phyloP scores from a whole-genome alignment of 73 alveolate species.

The Halteria grandinella region DNA sequence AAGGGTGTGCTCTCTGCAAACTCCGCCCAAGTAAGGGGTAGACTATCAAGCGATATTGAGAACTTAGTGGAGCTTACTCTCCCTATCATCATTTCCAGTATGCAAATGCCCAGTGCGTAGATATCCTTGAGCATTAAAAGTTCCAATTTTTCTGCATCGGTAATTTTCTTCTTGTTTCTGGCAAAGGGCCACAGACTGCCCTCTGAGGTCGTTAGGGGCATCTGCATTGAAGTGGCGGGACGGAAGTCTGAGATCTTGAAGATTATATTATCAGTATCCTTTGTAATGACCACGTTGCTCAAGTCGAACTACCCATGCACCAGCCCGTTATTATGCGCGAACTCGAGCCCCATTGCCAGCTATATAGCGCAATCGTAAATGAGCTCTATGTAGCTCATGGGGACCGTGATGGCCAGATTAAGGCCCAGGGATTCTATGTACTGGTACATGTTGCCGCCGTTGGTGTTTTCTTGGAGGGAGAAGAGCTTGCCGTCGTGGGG shows the following conservation, averaged over 20 bases:
- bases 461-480: conserved; percentile 17
- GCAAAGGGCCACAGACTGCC: conserved; percentile 57
- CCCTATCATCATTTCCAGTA: conserved; percentile 70
- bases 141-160: conserved; percentile 55
- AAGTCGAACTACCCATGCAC: conserved; percentile 63
- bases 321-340: conserved; percentile 59
- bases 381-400: conserved; percentile 47
- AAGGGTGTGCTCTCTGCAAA: conserved; percentile 63
- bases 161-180: conserved; percentile 35
- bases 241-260: conserved; percentile 56
- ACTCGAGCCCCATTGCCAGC: conserved; percentile 55
- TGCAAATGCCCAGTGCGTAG: conserved; percentile 66
- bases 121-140: conserved; percentile 63
- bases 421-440: conserved; percentile 54
- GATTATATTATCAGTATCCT: conserved; percentile 32
- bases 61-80: conserved; percentile 46
- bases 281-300: conserved; percentile 25
- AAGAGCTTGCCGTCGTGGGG: conserved; percentile 33
- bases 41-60: conserved; percentile 58
- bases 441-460: conserved; percentile 43
- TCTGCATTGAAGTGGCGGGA: conserved; percentile 25
- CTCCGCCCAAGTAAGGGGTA: conserved; percentile 76
- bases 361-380: conserved; percentile 61
- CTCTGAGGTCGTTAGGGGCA: conserved; percentile 53
- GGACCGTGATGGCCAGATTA: conserved; percentile 60